Conservation (phyloP, 768 basidiomycete genomes). For the Collybia nuda region DNA sequence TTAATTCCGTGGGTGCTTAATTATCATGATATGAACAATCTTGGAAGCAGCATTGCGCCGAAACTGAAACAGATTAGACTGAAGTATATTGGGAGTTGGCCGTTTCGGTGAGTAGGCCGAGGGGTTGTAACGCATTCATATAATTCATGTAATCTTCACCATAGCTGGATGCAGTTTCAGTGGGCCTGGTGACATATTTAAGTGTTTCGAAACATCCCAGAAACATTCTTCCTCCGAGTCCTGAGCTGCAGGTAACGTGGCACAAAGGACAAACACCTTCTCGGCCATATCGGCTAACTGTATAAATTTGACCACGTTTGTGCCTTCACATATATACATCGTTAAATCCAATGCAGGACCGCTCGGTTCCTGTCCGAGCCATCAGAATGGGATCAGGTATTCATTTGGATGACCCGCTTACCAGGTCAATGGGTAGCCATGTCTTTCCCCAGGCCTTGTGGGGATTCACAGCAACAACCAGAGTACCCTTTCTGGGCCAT, state of each 20-base stretch:
- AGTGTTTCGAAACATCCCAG: too few relatives aligned
- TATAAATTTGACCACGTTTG: conserved; percentile 49
- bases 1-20: neutral
- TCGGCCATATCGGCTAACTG: conserved; percentile 43
- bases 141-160: too few relatives aligned
- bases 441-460: conserved; percentile 27
- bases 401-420: conserved; percentile 18
- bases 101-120: neutral
- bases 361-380: conserved; percentile 20
- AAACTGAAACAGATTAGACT: too few relatives aligned
- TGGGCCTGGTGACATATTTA: too few relatives aligned
- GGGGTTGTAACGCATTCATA: too few relatives aligned
- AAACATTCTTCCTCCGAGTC: too few relatives aligned
- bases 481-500: conserved; percentile 48
- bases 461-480: conserved; percentile 47
- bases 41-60: neutral
- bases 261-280: conserved; percentile 44
- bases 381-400: neutral
- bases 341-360: conserved; percentile 38
- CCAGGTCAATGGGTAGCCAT: conserved; percentile 45
- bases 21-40: neutral
- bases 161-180: too few relatives aligned
- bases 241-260: conserved; percentile 14
- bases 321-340: conserved; percentile 36
- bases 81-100: too few relatives aligned